Conservation (phyloP, 73 alveolate genomes). For the Blepharisma stoltei region DNA sequence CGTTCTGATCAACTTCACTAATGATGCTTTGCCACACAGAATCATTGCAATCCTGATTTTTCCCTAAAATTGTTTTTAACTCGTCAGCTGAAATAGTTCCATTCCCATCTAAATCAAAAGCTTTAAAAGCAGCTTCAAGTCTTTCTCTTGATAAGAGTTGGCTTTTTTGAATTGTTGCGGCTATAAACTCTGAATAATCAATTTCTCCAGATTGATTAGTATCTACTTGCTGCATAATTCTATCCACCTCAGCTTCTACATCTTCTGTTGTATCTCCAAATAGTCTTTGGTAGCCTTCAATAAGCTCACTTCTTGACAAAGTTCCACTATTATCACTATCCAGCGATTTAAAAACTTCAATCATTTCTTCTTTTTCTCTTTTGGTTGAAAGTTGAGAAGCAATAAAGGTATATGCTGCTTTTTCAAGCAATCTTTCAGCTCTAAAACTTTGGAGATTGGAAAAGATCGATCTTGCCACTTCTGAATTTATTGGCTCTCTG, state of each 20-base stretch:
- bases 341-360: constrained; percentile 54
- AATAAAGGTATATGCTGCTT: constrained; percentile 57
- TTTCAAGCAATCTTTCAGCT: constrained; percentile 47
- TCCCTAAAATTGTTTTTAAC: constrained; percentile 52
- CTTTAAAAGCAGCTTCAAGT: constrained; percentile 46
- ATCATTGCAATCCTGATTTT: constrained; percentile 40
- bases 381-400: constrained; percentile 55
- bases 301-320: constrained; percentile 58
- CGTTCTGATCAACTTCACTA: constrained; percentile 64
- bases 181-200: constrained; percentile 54
- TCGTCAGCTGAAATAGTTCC: constrained; percentile 57
- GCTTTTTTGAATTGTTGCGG: constrained; percentile 43
- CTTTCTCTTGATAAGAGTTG: constrained; percentile 34
- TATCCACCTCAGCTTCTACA: constrained; percentile 40
- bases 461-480: constrained; percentile 44
- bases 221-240: constrained; percentile 40
- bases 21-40: constrained; percentile 55
- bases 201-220: constrained; percentile 49
- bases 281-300: constrained; percentile 47
- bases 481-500: constrained; percentile 32
- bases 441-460: constrained; percentile 55
- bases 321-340: constrained; percentile 71
- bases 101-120: constrained; percentile 60
- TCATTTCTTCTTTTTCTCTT: constrained; percentile 59
- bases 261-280: constrained; percentile 29